Evolutionary conservation across 192 early-diverging fungal species (phyloP), one percentile per base, ranked within the genome.

Genomic region (Lobosporangium transversale): DNA sequence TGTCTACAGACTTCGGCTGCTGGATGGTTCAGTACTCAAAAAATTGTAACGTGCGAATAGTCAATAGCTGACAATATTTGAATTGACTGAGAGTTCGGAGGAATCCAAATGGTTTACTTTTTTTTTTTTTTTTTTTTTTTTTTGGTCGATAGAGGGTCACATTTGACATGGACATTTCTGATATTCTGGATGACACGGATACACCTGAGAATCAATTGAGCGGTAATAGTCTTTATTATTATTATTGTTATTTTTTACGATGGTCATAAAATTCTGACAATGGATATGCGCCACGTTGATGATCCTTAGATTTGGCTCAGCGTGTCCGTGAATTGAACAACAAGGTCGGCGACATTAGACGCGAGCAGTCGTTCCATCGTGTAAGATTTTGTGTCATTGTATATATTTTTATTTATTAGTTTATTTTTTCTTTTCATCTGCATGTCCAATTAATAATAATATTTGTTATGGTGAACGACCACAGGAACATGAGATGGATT

Each of bases 291-390:
- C n/a, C n/a, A n/a, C n/a, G n/a, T n/a, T 53, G 6, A 2, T 53
- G 26, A 7, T 47, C 1, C 26, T 8, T 65, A 94, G 92, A 91
- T 31, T 80, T 97, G 32, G 84, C 89, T 17, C 80, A 81, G 50
- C 87, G 88, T 35, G 85, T 96, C 42, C 87, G 89, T 48, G 91
- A 94, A n/a, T 85, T 97, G 62, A 98, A 93, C 75, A 74, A 86
- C 36, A 90, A 91, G 55, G 86, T 96, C 26, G 75, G 86, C 42
- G 91, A 91, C 79, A 94, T 98, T 71, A 86, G 90, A 54, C 83
- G 89, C 24, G 97, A 98, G 81, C 94, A 97, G 79, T 84, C 86
- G 51, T 95, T 93, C 80, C 95, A 96, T 84, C 85, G 94, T 36
- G 92, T 93, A 84, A 83, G 86, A 20, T 12, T 24, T 58, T 44